phyloP scores from a whole-genome alignment of 345 rosid genomes.

The Erucastrum elatum region DNA sequence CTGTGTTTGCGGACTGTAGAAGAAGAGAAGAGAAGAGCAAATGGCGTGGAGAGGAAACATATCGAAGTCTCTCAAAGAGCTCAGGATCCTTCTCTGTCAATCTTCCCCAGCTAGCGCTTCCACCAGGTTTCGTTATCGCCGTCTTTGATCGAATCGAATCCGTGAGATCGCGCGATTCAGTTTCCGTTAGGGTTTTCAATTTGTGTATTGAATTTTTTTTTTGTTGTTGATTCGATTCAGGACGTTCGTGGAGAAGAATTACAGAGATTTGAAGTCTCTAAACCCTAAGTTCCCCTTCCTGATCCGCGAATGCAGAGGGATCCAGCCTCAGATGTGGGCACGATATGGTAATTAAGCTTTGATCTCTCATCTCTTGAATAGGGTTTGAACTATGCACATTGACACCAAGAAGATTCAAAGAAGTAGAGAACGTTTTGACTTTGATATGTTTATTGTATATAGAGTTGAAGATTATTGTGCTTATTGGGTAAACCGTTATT shows the following conservation, averaged over 20 bases:
- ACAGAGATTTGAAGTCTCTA: constrained; percentile 76
- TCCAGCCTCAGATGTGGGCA: constrained; percentile 95
- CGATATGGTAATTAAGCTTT: constrained; percentile 61
- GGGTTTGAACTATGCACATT: background rate
- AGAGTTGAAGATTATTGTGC: background rate
- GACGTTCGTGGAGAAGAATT: constrained; percentile 78
- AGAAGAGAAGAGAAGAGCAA: background rate
- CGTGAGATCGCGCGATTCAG: constrained; percentile 11
- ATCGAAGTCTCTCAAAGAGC: constrained; percentile 54
- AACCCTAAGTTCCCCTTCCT: constrained; percentile 89
- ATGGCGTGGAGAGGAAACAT: constrained; percentile 57
- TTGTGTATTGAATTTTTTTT: background rate
- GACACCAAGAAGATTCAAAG: background rate
- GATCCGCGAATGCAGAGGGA: constrained; percentile 79
- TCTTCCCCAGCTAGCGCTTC: constrained; percentile 68
- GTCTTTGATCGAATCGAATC: background rate
- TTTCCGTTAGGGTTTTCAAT: background rate
- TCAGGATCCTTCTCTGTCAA: constrained; percentile 73
- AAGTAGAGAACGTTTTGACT: background rate
- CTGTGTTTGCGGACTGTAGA: background rate
- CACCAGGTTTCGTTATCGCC: constrained; percentile 47
- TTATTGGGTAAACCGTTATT: background rate
- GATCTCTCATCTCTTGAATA: background rate
- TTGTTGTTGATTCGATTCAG: constrained; percentile 32
- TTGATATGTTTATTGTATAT: background rate